Base-by-base conservation (phyloP, 2,329 filamentous ascomycete species). In the Mycosphaerella sp. region DNA sequence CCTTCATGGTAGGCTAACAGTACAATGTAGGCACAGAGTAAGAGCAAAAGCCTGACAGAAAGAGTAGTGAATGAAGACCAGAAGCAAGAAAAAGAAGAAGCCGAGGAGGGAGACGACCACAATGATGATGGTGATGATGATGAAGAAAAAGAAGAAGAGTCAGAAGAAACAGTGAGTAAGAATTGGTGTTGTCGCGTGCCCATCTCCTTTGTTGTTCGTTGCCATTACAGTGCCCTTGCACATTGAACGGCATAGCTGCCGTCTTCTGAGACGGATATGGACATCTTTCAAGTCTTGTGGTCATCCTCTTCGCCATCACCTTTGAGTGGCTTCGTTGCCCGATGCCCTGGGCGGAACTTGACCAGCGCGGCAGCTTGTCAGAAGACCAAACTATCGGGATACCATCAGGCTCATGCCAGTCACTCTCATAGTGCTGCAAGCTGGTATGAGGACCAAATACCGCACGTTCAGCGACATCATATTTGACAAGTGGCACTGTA, bases 1-100 rank as follows among this genome's bases (percentile, higher is more conserved):
- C 50, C 43, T 52, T 54, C 49, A 48, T 50, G 39, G 34, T 46
- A 48, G 50, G 54, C 56, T 59, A 41, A 59, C 52, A 40, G 34
- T 17, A 14, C 10, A 6, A 34, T 17, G 41, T 56, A 59, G 53
- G 52, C 44, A n/a, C 49, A 56, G 46, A 37, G 37, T 21, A 48
- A 50, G 27, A 25, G 21, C 28, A 34, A 5, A 21, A 10, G 12
- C 6, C 10, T 7, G 13, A 10, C 17, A 21, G 18, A 21, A 5
- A 16, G 12, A 41, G 39, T 18, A 41, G 39, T 41, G 14, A 16
- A 41, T 25, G 17, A 41, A 27, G 39, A 13, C 21, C 21, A 18
- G 18, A 17, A 25, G 41, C 37, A 16, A 27, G 39, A 21, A 21
- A 13, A 25, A n/a, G n/a, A 25, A 6, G 21, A 25, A 25, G 14